Base-by-base conservation (phyloP, 1,284 basidiomycete genomes). In the Omphalotus olearius region DNA sequence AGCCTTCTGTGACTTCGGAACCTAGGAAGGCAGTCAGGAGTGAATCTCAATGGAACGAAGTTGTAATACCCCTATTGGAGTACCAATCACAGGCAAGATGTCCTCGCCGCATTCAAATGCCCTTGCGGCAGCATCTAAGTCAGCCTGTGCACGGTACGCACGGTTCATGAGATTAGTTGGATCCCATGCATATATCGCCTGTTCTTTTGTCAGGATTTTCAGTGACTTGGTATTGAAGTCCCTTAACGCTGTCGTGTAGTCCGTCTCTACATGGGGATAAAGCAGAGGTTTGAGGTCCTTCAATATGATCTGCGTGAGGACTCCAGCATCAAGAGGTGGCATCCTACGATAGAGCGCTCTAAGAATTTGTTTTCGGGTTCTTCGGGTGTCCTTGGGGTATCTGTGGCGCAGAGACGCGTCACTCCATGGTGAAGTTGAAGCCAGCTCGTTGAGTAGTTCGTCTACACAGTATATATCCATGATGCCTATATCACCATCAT, bases 1-100 rank as follows among this genome's bases (percentile, higher is more conserved):
- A 3, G 83, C 89, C 63, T 93, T 93, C 26, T 74, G 68, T 39
- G 87, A 88, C 66, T 91, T 93, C 0, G 92, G 91, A 2, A 93
- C 82, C 88, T 93, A 45, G n/a, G 26, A 4, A 46, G 10, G 6
- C 13, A 36, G 17, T 28, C 18, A 26, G 17, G 23, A 11, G 20
- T 13, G 30, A 4, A 33, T 13, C 30, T 23, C 23, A 23, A 3
- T 7, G 7, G 30, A 33, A 33, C 13, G 30, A 26, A 30, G 4
- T 30, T 30, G 37, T 35, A 55, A 36, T 57, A 87, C 86, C 62
- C 82, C 76, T 16, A 89, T 71, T 1, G 74, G 76, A 6, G 80
- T 70, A 0, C 78, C 77, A 16, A 82, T 63, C 1, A 67, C 10
- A 53, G 66, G 57, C 6, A 58, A 37, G 54, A 59, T 51, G 16